Evolutionary conservation across 2,329 filamentous ascomycete species (phyloP).

Genomic region (Leptographium procerum): DNA sequence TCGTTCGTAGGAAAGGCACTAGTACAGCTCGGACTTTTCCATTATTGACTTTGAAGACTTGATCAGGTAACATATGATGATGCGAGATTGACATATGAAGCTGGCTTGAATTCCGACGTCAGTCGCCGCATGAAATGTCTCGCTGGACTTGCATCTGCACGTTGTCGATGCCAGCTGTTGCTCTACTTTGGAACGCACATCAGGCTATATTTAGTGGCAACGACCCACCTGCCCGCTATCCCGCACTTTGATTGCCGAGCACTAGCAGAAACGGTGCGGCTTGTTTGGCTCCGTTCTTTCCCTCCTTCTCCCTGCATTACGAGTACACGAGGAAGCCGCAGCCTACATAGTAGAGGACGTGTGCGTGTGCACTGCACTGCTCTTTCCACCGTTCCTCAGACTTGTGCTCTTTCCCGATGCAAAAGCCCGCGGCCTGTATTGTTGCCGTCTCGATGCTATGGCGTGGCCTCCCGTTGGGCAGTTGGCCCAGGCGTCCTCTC

Average conservation of each 20-base stretch:
- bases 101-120: no score
- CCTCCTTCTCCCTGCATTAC: background rate
- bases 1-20: no score
- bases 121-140: no score
- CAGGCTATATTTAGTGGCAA: background rate
- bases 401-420: background rate
- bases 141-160: no score
- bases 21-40: no score
- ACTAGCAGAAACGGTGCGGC: background rate
- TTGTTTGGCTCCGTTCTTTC: background rate
- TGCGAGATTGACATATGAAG: no score
- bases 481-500: background rate
- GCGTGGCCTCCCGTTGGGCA: constrained; percentile 3
- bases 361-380: background rate
- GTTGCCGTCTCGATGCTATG: constrained; percentile 2
- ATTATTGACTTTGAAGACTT: no score
- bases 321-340: background rate
- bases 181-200: no score
- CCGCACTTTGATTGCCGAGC: background rate
- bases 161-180: background rate
- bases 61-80: no score
- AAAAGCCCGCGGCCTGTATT: background rate
- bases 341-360: background rate
- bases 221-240: background rate
- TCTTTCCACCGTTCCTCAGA: background rate